These are phyloP conservation scores for Amanita thiersii DNA, from an alignment of 768 basidiomycete species.

Conservation along the genomic window DNA sequence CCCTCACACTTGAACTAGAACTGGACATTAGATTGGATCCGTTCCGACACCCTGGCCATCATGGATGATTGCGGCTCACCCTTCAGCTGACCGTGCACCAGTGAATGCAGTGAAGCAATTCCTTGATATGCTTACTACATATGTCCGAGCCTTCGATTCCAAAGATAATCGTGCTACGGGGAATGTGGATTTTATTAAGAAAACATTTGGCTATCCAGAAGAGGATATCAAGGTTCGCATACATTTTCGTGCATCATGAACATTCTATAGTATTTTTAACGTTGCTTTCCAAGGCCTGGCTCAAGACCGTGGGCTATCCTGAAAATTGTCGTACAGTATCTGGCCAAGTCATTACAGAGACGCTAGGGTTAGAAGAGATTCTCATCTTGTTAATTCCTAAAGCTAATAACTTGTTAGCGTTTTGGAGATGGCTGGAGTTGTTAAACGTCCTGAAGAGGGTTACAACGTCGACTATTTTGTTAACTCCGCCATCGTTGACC, in stretches of 20 bases:
- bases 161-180: conserved; percentile 43
- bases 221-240: conserved; percentile 67
- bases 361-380: conserved; percentile 46
- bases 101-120: conserved; percentile 45
- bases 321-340: conserved; percentile 56
- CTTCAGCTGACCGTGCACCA: conserved; percentile 47
- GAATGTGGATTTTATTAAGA: conserved; percentile 69
- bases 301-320: conserved; percentile 73
- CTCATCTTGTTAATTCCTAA: conserved; percentile 2
- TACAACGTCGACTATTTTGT: conserved; percentile 54
- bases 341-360: conserved; percentile 56
- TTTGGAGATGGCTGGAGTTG: conserved; percentile 70
- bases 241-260: conserved; percentile 1
- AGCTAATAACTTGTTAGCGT: conserved; percentile 33
- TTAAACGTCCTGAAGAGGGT: conserved; percentile 46
- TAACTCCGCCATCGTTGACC: conserved; percentile 40
- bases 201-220: conserved; percentile 73
- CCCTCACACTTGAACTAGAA: neutral
- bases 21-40: conserved; percentile 55
- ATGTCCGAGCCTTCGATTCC: conserved; percentile 62
- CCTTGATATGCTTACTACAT: conserved; percentile 50
- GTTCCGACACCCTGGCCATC: conserved; percentile 95
- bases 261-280: neutral
- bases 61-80: conserved; percentile 90
- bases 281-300: conserved; percentile 56